phyloP scores from a whole-genome alignment of 257 asterid species.

The Petrea volubilis region DNA sequence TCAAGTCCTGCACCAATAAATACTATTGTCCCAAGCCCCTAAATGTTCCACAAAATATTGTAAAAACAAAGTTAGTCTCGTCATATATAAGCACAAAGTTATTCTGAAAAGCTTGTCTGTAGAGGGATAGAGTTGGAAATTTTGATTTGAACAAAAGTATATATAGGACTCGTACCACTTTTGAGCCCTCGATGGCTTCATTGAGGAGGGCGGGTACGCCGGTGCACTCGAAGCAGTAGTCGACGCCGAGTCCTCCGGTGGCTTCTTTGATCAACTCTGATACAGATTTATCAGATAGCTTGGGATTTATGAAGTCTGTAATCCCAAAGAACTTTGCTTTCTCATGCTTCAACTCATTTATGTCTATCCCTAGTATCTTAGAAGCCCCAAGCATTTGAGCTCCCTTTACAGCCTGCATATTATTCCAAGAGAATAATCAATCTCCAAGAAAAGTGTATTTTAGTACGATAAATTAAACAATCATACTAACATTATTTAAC shows the following conservation, averaged over 20 bases:
- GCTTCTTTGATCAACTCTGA: constrained; percentile 63
- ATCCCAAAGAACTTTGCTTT: constrained; percentile 62
- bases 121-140: too few species aligned
- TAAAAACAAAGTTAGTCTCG: background rate
- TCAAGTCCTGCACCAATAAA: constrained; percentile 43
- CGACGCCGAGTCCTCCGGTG: constrained; percentile 76
- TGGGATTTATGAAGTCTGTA: constrained; percentile 72
- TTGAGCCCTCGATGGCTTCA: constrained; percentile 69
- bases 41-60: background rate
- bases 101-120: background rate
- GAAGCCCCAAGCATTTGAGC: constrained; percentile 57
- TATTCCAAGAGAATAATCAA: background rate
- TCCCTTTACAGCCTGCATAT: constrained; percentile 58
- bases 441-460: too few species aligned
- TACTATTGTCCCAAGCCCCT: constrained; percentile 54
- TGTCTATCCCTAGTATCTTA: constrained; percentile 66
- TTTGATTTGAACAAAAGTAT: too few species aligned
- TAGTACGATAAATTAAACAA: too few species aligned
- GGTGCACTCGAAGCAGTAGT: constrained; percentile 68
- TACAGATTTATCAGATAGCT: constrained; percentile 42
- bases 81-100: background rate
- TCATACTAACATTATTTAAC: too few species aligned
- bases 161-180: constrained; percentile 67
- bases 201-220: constrained; percentile 62
- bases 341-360: constrained; percentile 52